Base-by-base conservation (phyloP, 768 basidiomycete genomes). In the Gloeophyllum trabeum region DNA sequence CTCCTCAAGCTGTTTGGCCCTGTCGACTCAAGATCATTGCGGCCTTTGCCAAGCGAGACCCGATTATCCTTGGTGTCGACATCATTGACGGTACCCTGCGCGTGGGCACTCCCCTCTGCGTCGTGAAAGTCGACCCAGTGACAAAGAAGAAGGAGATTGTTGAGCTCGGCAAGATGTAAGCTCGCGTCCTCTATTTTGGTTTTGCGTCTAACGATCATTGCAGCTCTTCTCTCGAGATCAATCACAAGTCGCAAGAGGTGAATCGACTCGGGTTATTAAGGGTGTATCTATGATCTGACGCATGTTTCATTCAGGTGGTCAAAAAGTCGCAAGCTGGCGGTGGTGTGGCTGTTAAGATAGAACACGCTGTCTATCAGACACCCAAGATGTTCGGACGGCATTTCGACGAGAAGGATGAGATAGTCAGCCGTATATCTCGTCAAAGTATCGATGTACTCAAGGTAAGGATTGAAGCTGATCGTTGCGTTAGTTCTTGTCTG, bases 301-400 rank as follows among this genome's bases (percentile, higher is more conserved):
- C 28, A 22, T 24, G n/a, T 40, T 41, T 39, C 54, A 16, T n/a
- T n/a, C 52, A 90, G 87, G 69, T 89, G 21, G 75, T 98, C 51
- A 98, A 96, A 68, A 93, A 89, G 62, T 70, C 80, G 2, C 91
- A 97, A 60, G 80, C 88, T n/a, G 94, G 91, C 53, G 93, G 75
- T 38, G 94, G 96, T 55, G 93, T 97, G 12, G 94, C 96, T 0
- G 87, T 98, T 51, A 99, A 98, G 73, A 97, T 98, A 46, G 96
- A 98, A 60, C 87, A 94, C 59, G 93, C 92, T 3, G 83, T 93
- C 7, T 92, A 98, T 61, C 86, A 97, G 63, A 84, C 86, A 20
- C 80, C 91, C 22, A 94, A 92, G 63, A 83, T 91, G 79, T 97
- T 86, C 56, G 92, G 93, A 4, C 79, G 93, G 50, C 94, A 97